phyloP scores from a whole-genome alignment of 177 flowering plant genomes.

The Vitis hybrid region DNA sequence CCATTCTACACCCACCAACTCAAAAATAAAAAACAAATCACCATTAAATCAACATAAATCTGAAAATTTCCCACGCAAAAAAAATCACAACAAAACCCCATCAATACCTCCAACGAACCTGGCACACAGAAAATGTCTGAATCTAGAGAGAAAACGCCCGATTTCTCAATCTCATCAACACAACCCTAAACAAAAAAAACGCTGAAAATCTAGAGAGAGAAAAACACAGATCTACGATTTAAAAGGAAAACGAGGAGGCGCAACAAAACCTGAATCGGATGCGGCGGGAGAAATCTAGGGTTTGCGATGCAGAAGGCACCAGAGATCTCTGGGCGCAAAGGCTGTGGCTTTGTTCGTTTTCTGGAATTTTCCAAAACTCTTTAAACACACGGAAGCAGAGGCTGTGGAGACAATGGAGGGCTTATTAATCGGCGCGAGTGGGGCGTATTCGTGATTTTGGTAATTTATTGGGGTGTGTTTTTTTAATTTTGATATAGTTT shows the following conservation, averaged over 20 bases:
- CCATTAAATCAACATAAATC: too few species aligned
- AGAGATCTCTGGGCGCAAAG: too few species aligned
- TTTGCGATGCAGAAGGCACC: background rate
- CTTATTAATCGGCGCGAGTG: background rate
- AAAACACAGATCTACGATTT: background rate
- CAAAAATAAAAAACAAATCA: too few species aligned
- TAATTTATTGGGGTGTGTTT: background rate
- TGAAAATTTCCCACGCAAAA: too few species aligned
- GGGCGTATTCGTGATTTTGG: constrained; percentile 7
- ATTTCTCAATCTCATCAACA: background rate
- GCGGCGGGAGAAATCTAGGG: background rate
- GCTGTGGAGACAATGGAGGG: background rate
- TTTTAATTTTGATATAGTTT: background rate
- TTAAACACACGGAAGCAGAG: background rate
- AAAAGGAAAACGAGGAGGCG: background rate
- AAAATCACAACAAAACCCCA: too few species aligned
- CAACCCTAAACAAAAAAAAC: background rate
- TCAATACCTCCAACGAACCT: background rate
- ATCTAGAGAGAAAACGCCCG: background rate
- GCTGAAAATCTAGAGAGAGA: background rate
- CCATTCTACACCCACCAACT: too few species aligned
- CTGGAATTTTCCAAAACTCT: constrained; percentile 10
- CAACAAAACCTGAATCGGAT: background rate
- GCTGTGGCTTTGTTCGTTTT: background rate
- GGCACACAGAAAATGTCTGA: too few species aligned